phyloP scores from a whole-genome alignment of 2,329 filamentous ascomycete genomes.

The Dactylellina drechsleri region DNA sequence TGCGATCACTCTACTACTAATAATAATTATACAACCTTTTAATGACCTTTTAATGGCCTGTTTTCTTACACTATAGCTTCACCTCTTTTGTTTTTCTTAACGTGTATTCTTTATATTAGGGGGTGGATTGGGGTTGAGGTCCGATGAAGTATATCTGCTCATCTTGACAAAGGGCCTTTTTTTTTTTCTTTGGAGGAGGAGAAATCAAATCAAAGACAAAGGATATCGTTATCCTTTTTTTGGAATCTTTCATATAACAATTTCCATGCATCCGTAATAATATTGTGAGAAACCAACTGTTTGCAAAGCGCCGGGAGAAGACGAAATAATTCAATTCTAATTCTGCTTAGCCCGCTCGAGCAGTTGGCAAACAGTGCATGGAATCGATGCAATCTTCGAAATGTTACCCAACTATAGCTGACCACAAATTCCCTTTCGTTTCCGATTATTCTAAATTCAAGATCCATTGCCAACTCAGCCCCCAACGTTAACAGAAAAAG shows the following conservation, averaged over 20 bases:
- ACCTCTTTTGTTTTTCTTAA: constrained; percentile 6
- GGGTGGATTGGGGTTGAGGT: too few relatives aligned
- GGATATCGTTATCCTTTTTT: constrained; percentile 30
- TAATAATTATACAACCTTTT: constrained; percentile 30
- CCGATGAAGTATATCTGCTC: too few relatives aligned
- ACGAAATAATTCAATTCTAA: neutral
- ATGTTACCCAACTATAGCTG: neutral
- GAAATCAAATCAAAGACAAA: constrained; percentile 18
- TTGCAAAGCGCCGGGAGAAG: neutral
- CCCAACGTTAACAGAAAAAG: neutral
- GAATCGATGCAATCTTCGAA: neutral
- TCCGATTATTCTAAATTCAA: neutral
- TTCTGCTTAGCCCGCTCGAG: neutral
- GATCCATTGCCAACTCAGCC: constrained; percentile 2
- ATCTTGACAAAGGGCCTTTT: neutral
- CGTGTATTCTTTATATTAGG: constrained; percentile 15
- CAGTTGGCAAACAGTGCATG: constrained; percentile 18
- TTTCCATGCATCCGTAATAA: neutral
- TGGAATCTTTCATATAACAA: constrained; percentile 5
- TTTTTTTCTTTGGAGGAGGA: constrained; percentile 15
- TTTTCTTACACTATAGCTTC: constrained; percentile 50
- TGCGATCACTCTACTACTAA: constrained; percentile 1
- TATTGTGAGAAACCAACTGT: neutral
- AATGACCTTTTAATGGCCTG: constrained; percentile 43
- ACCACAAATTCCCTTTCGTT: neutral